phyloP scores from a whole-genome alignment of 2,329 filamentous ascomycete species.

The Penicillium verrucosum region DNA sequence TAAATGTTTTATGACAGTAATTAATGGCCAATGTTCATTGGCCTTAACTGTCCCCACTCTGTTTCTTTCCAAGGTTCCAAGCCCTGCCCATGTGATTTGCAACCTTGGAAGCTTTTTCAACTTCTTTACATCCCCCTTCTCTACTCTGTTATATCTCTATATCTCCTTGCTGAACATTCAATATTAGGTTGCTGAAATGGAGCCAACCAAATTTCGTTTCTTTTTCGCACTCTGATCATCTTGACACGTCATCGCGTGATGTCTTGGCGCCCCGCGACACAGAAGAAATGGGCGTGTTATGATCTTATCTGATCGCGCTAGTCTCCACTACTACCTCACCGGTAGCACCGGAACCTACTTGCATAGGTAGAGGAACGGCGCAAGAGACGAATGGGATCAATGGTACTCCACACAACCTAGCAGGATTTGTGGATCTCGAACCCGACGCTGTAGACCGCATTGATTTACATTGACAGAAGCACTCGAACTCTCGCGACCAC shows the following conservation, averaged over 20 bases:
- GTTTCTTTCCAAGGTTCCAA: too few relatives aligned
- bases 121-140: neutral
- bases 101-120: neutral
- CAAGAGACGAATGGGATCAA: conserved; percentile 10
- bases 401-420: neutral
- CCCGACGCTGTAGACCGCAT: conserved; percentile 8
- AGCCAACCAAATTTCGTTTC: too few relatives aligned
- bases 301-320: conserved; percentile 26
- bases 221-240: neutral
- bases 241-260: conserved; percentile 1
- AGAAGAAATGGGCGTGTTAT: conserved; percentile 6
- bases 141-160: neutral
- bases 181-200: neutral
- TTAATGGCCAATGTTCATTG: neutral
- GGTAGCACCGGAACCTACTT: conserved; percentile 3
- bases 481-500: conserved; percentile 2
- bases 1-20: conserved; percentile 1
- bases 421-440: conserved; percentile 3
- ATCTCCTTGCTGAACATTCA: neutral
- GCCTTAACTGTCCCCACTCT: neutral
- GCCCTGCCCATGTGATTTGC: conserved; percentile 5
- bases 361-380: conserved; percentile 1
- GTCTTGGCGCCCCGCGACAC: conserved; percentile 5
- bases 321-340: conserved; percentile 17
- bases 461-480: neutral